phyloP scores from a whole-genome alignment of 2,329 filamentous ascomycete species.

The Clarireedia paspali region DNA sequence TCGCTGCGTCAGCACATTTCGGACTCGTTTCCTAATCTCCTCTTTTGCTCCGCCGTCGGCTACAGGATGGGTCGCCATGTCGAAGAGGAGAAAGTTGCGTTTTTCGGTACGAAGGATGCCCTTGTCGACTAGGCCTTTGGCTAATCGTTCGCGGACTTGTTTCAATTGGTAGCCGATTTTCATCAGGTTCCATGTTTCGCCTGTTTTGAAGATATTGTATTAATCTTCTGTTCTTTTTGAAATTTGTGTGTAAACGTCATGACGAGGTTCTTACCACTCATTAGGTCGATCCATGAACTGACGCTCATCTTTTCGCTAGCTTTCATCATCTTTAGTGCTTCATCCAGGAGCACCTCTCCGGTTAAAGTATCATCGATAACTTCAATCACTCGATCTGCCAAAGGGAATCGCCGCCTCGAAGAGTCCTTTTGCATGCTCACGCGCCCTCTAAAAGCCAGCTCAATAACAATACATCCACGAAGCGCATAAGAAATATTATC shows the following conservation, averaged over 20 bases:
- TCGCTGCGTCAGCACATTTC: slow-evolving; percentile 85
- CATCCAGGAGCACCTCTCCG: slow-evolving; percentile 92
- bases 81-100: slow-evolving; percentile 98
- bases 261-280: slow-evolving; percentile 64
- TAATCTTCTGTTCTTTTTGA: background rate
- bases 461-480: slow-evolving; percentile 95
- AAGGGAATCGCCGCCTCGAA: slow-evolving; percentile 80
- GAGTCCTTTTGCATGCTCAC: slow-evolving; percentile 99
- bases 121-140: slow-evolving; percentile 97
- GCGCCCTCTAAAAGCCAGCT: slow-evolving; percentile 89
- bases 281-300: slow-evolving; percentile 95
- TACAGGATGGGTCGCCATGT: slow-evolving; percentile 98
- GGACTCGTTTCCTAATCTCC: slow-evolving; percentile 87
- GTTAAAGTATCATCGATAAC: slow-evolving; percentile 95
- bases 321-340: slow-evolving; percentile 99
- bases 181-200: slow-evolving; percentile 99
- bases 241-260: background rate
- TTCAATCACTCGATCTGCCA: slow-evolving; percentile 91
- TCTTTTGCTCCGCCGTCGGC: slow-evolving; percentile 96
- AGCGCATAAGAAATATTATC: slow-evolving; percentile 99
- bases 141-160: slow-evolving; percentile 94
- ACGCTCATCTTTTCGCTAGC: slow-evolving; percentile 99
- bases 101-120: slow-evolving; percentile 97
- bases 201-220: slow-evolving; percentile 37
- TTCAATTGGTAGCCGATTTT: slow-evolving; percentile 99